Percentiles rank a stretch among this genome's conserved stretches.
Conservation (phyloP, 768 basidiomycete genomes). For the Lactarius indigo region DNA sequence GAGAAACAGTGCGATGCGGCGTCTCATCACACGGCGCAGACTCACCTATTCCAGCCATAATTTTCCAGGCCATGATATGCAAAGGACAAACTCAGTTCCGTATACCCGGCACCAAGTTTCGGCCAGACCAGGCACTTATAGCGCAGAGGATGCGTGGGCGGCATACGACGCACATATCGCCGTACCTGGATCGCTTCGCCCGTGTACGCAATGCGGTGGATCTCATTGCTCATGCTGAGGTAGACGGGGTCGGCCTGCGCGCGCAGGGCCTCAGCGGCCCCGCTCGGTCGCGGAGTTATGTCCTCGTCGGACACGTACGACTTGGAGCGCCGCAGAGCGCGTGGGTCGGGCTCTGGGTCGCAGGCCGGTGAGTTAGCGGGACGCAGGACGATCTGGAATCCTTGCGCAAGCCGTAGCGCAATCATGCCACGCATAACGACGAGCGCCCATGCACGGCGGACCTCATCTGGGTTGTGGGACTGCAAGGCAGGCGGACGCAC, state of each 20-base stretch:
- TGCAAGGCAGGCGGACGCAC: slow-evolving; percentile 58
- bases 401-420: slow-evolving; percentile 85
- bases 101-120: slow-evolving; percentile 82
- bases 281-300: slow-evolving; percentile 49
- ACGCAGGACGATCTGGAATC: slow-evolving; percentile 86
- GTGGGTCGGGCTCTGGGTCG: slow-evolving; percentile 34
- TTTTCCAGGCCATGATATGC: slow-evolving; percentile 75
- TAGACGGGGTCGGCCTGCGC: slow-evolving; percentile 72
- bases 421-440: slow-evolving; percentile 92
- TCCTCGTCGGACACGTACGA: slow-evolving; percentile 58
- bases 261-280: slow-evolving; percentile 62
- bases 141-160: slow-evolving; percentile 55
- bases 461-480: slow-evolving; percentile 49
- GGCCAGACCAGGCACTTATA: slow-evolving; percentile 96
- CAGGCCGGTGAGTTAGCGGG: slow-evolving; percentile 32
- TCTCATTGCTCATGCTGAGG: slow-evolving; percentile 92
- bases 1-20: neutral
- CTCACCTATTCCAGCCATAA: slow-evolving; percentile 83
- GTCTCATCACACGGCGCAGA: neutral
- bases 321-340: slow-evolving; percentile 45
- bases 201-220: slow-evolving; percentile 88
- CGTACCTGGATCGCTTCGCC: slow-evolving; percentile 89
- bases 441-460: slow-evolving; percentile 68
- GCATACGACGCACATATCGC: slow-evolving; percentile 75
- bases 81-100: slow-evolving; percentile 71